phyloP scores from a whole-genome alignment of 1,139 yeast species.

The Suhomyces wounanorum region DNA sequence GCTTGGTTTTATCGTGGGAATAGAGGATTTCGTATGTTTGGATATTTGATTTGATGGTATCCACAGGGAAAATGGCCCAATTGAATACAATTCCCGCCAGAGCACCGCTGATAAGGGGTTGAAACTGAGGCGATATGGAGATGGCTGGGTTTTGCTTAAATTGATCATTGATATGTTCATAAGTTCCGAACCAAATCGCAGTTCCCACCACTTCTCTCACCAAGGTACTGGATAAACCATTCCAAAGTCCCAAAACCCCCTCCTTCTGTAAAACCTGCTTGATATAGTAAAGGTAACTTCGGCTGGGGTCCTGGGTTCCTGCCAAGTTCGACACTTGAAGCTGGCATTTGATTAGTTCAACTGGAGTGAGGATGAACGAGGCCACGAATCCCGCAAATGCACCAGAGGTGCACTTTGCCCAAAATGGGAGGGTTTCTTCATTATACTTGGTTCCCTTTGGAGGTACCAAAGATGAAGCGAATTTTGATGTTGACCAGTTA shows the following conservation, averaged over 20 bases:
- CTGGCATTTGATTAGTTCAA: constrained; percentile 84
- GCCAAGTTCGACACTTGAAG: constrained; percentile 71
- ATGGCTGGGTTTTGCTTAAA: constrained; percentile 31
- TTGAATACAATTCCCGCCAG: constrained; percentile 84
- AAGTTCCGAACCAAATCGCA: constrained; percentile 91
- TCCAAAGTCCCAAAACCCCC: constrained; percentile 69
- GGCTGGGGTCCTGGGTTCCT: constrained; percentile 12
- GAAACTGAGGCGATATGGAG: constrained; percentile 39
- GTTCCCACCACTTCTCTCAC: constrained; percentile 87
- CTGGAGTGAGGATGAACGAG: constrained; percentile 83
- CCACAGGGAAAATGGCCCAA: constrained; percentile 81
- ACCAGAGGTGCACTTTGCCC: constrained; percentile 60
- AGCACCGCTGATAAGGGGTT: constrained; percentile 77
- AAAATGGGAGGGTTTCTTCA: constrained; percentile 31
- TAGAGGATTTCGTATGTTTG: constrained; percentile 58
- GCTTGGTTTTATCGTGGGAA: neutral
- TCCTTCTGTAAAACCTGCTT: constrained; percentile 39
- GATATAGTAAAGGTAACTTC: constrained; percentile 40
- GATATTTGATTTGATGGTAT: constrained; percentile 83
- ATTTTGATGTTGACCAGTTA: constrained; percentile 44
- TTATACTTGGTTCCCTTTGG: constrained; percentile 4
- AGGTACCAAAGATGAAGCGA: constrained; percentile 8
- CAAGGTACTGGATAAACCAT: constrained; percentile 83
- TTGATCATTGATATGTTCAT: constrained; percentile 55
- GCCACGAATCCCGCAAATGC: constrained; percentile 83